Conservation (phyloP, 1,284 basidiomycete genomes). For the Cutaneotrichosporon cutaneum region DNA sequence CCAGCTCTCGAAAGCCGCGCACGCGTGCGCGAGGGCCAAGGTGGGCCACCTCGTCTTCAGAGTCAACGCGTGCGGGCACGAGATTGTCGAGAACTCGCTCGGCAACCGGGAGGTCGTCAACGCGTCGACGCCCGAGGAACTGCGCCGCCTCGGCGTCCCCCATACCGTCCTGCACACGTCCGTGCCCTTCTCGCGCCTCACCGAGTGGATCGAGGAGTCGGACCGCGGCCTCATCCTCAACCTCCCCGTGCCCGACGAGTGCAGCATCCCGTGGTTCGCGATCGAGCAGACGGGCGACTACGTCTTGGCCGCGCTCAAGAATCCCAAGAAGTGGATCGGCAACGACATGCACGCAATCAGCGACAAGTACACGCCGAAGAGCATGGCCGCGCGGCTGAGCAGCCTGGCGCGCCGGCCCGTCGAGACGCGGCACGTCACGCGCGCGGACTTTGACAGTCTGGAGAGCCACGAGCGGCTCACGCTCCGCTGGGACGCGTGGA, state of each 20-base stretch:
- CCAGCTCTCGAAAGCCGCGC: constrained; percentile 22
- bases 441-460: constrained; percentile 32
- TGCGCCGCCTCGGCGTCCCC: constrained; percentile 28
- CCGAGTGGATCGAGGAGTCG: constrained; percentile 17
- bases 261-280: constrained; percentile 31
- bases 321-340: constrained; percentile 39
- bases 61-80: constrained; percentile 25
- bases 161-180: constrained; percentile 31
- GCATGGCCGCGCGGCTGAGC: constrained; percentile 31
- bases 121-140: constrained; percentile 27
- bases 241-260: constrained; percentile 36
- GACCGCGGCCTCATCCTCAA: constrained; percentile 23
- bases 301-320: constrained; percentile 35
- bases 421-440: constrained; percentile 29
- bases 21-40: constrained; percentile 22
- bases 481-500: constrained; percentile 25
- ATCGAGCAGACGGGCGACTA: constrained; percentile 42
- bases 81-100: constrained; percentile 22
- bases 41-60: constrained; percentile 25
- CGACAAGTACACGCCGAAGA: constrained; percentile 27
- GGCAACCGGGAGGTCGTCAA: constrained; percentile 7
- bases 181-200: constrained; percentile 20
- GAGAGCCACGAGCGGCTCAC: constrained; percentile 24
- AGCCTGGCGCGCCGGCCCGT: constrained; percentile 32
- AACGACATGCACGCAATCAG: constrained; percentile 36